Percentiles rank a stretch among this genome's conserved stretches.
These are phyloP conservation scores for Zea luxurians DNA, from an alignment of 176 grass and related monocot species.

Conservation along the genomic window DNA sequence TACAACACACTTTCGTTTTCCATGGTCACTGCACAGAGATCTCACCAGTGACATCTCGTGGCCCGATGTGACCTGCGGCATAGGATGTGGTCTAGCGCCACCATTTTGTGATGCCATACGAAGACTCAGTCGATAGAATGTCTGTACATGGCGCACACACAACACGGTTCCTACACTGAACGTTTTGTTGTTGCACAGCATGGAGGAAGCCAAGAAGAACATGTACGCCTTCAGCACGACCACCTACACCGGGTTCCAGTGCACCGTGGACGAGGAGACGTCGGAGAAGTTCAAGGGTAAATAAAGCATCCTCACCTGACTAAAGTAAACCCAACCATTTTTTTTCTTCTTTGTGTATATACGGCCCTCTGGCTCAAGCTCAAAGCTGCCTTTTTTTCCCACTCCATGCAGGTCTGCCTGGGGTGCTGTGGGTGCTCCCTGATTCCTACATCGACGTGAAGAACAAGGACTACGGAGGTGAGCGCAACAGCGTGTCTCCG, in stretches of 20 bases:
- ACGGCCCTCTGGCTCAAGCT: too few species aligned
- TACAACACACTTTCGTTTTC: neutral
- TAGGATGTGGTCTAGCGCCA: neutral
- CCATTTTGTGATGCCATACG: neutral
- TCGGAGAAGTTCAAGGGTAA: constrained; percentile 94
- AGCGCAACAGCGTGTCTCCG: neutral
- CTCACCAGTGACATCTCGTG: neutral
- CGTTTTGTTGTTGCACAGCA: constrained; percentile 51
- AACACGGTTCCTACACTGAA: neutral
- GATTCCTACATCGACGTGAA: constrained; percentile 98
- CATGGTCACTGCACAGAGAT: neutral
- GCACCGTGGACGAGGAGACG: constrained; percentile 83
- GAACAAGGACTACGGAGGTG: constrained; percentile 94
- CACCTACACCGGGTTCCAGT: constrained; percentile 91
- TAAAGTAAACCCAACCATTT: too few species aligned
- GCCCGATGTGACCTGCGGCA: neutral
- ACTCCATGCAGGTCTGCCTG: constrained; percentile 55
- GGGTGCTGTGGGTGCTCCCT: constrained; percentile 88
- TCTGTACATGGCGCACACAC: too few species aligned
- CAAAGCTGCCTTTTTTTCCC: too few species aligned
- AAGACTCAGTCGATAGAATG: neutral
- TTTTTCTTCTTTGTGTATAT: too few species aligned
- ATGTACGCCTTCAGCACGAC: constrained; percentile 96
- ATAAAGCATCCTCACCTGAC: too few species aligned
- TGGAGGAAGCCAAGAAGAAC: constrained; percentile 98